Conservation (phyloP, 1,284 basidiomycete genomes). For the Psilocybe mexicana region DNA sequence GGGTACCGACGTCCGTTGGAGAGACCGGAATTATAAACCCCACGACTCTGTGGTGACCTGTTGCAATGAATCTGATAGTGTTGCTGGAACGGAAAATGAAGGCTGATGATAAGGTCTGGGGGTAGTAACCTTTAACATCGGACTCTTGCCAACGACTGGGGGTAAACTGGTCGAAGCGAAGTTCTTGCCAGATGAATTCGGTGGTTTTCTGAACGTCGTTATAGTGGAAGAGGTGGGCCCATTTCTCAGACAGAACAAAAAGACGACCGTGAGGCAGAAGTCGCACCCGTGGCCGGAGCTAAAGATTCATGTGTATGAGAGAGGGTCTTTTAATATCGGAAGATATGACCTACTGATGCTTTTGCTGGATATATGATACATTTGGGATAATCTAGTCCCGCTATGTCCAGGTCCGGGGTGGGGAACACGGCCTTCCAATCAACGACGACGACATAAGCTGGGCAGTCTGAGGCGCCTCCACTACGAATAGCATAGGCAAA, state of each 20-base stretch:
- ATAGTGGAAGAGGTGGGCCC: background rate
- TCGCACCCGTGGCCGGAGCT: background rate
- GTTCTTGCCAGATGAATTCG: background rate
- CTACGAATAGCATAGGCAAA: background rate
- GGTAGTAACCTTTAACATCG: background rate
- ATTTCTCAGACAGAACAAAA: background rate
- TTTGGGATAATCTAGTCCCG: background rate
- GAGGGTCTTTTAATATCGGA: background rate
- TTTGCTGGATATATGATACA: background rate
- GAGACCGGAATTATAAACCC: background rate
- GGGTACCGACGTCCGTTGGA: background rate
- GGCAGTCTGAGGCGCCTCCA: background rate
- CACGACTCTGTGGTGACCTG: background rate
- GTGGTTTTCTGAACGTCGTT: background rate
- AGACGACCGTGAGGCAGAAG: background rate
- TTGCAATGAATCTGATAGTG: background rate
- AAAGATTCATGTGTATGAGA: background rate
- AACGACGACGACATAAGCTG: background rate
- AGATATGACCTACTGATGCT: background rate
- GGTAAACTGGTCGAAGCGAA: background rate
- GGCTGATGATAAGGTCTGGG: background rate
- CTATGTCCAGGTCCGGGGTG: background rate
- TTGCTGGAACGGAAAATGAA: background rate
- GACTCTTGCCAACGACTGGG: background rate
- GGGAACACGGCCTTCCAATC: background rate